Percentiles rank a stretch among this genome's conserved stretches.
These are phyloP conservation scores for Rhizodiscina lignyota DNA, from an alignment of 495 filamentous ascomycete genomes.

Conservation along the genomic window DNA sequence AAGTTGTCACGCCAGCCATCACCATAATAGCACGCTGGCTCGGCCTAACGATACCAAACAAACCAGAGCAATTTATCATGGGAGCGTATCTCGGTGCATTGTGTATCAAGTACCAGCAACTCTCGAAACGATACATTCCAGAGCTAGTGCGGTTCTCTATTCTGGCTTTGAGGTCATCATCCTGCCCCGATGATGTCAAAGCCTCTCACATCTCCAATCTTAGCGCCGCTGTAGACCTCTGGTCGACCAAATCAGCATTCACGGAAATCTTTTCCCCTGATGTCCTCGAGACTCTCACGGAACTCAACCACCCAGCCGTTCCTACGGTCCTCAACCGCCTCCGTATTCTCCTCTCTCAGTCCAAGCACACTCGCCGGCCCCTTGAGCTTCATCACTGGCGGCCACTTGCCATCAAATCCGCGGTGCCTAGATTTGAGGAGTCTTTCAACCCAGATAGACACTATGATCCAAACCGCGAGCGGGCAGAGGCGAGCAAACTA, in stretches of 20 bases:
- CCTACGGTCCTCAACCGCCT: slow-evolving; percentile 18
- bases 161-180: slow-evolving; percentile 38
- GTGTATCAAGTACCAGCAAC: slow-evolving; percentile 58
- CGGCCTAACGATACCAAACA: slow-evolving; percentile 48
- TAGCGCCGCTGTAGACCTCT: slow-evolving; percentile 13
- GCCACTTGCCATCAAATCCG: slow-evolving; percentile 71
- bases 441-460: slow-evolving; percentile 84
- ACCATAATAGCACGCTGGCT: slow-evolving; percentile 67
- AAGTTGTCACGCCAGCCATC: slow-evolving; percentile 76
- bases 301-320: neutral
- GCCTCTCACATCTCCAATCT: neutral
- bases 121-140: slow-evolving; percentile 74
- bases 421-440: slow-evolving; percentile 94
- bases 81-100: slow-evolving; percentile 69
- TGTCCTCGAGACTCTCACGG: neutral
- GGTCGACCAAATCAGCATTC: slow-evolving; percentile 17
- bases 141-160: slow-evolving; percentile 71
- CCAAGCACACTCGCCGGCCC: slow-evolving; percentile 50
- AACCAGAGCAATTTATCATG: slow-evolving; percentile 44
- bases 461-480: slow-evolving; percentile 85
- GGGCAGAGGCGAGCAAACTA: slow-evolving; percentile 64
- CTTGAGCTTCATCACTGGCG: slow-evolving; percentile 80
- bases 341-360: slow-evolving; percentile 29
- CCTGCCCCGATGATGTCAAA: neutral
- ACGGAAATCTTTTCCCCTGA: slow-evolving; percentile 13